Conservation (phyloP, 2,329 filamentous ascomycete species). For the Paraphaeosphaeria minitans region DNA sequence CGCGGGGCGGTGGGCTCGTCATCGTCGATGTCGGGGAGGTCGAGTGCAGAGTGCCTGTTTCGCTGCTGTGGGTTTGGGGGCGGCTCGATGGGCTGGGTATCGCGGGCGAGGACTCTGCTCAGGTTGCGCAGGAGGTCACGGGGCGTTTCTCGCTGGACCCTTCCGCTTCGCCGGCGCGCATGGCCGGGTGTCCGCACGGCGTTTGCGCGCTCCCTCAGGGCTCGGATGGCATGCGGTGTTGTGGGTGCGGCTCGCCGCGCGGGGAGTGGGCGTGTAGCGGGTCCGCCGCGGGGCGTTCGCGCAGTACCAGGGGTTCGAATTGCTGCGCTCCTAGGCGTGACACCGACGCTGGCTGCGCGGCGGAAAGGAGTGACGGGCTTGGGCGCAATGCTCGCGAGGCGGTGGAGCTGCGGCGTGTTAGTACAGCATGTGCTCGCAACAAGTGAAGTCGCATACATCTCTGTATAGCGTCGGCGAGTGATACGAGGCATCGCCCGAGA, state of each 20-base stretch:
- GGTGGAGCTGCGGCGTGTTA: constrained; percentile 30
- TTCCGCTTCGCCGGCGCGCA: constrained; percentile 54
- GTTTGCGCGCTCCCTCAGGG: constrained; percentile 57
- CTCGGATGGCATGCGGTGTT: constrained; percentile 61
- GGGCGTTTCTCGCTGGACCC: constrained; percentile 59
- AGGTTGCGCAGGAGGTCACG: constrained; percentile 60
- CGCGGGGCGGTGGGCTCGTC: constrained; percentile 50
- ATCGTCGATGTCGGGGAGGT: constrained; percentile 53
- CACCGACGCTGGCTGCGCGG: constrained; percentile 42
- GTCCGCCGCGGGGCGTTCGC: constrained; percentile 42
- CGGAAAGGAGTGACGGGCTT: constrained; percentile 43
- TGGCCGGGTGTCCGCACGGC: constrained; percentile 58
- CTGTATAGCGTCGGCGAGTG: constrained; percentile 23
- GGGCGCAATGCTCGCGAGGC: constrained; percentile 33
- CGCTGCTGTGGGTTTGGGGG: constrained; percentile 50
- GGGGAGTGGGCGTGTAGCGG: constrained; percentile 40
- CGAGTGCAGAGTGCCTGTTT: constrained; percentile 42
- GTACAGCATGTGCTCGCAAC: constrained; percentile 1
- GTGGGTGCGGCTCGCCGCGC: constrained; percentile 52
- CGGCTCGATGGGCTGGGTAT: constrained; percentile 53
- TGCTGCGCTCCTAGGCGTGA: constrained; percentile 36
- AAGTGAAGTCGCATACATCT: constrained; percentile 21
- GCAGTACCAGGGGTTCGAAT: constrained; percentile 43
- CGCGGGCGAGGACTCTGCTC: constrained; percentile 58
- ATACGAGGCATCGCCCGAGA: constrained; percentile 17